A percentile compares a stretch with the other conserved stretches of the same genome.
Conservation (phyloP, 768 basidiomycete genomes). For the Phaeolepiota aurea region DNA sequence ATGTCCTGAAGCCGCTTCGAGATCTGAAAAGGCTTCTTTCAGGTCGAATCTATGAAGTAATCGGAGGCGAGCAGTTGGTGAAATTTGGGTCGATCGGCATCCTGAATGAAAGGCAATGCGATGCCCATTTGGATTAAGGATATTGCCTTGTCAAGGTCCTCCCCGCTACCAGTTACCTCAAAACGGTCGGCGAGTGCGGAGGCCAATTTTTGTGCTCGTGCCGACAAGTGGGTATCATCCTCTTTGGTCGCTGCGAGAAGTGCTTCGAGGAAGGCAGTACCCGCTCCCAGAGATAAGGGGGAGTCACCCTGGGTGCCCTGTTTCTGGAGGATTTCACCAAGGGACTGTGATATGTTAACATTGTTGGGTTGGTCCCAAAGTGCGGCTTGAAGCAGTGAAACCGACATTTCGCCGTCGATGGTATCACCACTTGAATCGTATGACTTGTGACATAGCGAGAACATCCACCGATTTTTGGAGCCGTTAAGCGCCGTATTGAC, state of each 20-base stretch:
- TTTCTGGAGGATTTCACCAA: slow-evolving; percentile 6
- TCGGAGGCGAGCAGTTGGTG: too few species aligned
- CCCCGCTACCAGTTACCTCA: slow-evolving; percentile 1
- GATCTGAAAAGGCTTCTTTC: too few species aligned
- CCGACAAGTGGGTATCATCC: slow-evolving; percentile 1
- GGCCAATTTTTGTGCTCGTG: neutral
- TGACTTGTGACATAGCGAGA: slow-evolving; percentile 2
- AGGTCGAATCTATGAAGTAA: too few species aligned
- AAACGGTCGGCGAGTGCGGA: slow-evolving; percentile 3
- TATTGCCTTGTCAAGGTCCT: slow-evolving; percentile 7
- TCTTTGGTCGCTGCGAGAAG: slow-evolving; percentile 1
- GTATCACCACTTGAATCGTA: slow-evolving; percentile 4
- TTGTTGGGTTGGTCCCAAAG: slow-evolving; percentile 3
- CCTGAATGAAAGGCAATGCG: too few species aligned
- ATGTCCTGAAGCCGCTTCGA: slow-evolving; percentile 5
- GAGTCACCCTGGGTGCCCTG: slow-evolving; percentile 5
- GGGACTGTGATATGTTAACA: neutral
- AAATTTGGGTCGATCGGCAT: too few species aligned
- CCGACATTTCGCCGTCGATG: slow-evolving; percentile 1
- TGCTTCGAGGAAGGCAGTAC: slow-evolving; percentile 4
- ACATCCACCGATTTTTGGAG: slow-evolving; percentile 2
- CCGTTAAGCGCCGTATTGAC: neutral
- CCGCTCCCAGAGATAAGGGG: slow-evolving; percentile 3
- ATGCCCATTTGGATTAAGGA: too few species aligned
- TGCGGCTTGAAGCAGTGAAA: slow-evolving; percentile 2